phyloP scores from a whole-genome alignment of 202 grass and related monocot genomes.

The Digitaria exilis region DNA sequence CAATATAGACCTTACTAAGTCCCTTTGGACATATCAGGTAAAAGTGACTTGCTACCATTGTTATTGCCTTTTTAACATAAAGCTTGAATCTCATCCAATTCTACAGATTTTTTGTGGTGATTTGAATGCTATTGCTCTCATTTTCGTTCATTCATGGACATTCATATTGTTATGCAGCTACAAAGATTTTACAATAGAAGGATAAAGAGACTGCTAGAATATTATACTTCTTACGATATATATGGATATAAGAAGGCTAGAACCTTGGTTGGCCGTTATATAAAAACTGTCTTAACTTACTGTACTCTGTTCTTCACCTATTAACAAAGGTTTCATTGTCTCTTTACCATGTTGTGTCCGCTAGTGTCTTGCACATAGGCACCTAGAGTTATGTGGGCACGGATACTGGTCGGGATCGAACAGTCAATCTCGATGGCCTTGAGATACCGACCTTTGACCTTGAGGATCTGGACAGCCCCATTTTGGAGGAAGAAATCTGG shows the following conservation, averaged over 20 bases:
- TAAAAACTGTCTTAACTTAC: not conserved
- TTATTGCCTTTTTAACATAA: not conserved
- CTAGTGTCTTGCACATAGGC: not conserved
- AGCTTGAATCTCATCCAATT: no score
- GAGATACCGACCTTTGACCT: no score
- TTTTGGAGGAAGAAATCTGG: no score
- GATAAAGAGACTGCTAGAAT: constrained; percentile 7
- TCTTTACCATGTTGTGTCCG: not conserved
- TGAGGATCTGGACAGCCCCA: no score
- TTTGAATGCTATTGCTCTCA: not conserved
- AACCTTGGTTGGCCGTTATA: not conserved
- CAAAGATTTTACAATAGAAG: constrained; percentile 27
- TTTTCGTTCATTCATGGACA: not conserved
- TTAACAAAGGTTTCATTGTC: constrained; percentile 29
- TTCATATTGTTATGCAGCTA: constrained; percentile 19
- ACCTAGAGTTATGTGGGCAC: not conserved
- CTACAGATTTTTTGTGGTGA: no score
- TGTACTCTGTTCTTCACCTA: not conserved
- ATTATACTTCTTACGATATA: not conserved
- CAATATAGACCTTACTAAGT: constrained; percentile 71
- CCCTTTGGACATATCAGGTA: constrained; percentile 94
- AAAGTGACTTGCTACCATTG: not conserved
- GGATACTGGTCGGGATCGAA: no score
- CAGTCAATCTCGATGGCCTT: no score
- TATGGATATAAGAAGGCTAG: constrained; percentile 10